These are phyloP conservation scores for Seiridium unicorne DNA, from an alignment of 2,329 filamentous ascomycete species.

Conservation along the genomic window DNA sequence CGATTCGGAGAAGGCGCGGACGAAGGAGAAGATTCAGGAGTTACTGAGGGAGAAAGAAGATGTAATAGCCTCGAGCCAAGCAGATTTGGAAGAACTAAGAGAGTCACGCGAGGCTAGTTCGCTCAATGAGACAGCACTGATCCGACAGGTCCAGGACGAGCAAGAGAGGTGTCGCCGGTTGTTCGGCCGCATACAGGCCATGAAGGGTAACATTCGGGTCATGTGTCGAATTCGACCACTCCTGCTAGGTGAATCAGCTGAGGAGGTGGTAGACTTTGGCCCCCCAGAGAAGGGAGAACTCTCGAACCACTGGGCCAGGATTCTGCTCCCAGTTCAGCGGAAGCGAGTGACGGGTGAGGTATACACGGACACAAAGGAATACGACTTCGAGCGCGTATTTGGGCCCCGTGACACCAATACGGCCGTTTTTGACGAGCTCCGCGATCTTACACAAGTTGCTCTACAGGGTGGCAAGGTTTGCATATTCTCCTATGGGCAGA, in stretches of 20 bases:
- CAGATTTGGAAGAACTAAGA: neutral
- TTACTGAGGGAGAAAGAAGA: neutral
- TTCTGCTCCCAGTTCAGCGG: conserved; percentile 76
- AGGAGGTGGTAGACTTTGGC: conserved; percentile 41
- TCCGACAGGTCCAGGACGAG: conserved; percentile 77
- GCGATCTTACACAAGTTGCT: conserved; percentile 88
- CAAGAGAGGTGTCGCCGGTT: conserved; percentile 73
- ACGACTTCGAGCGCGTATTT: conserved; percentile 91
- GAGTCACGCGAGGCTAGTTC: neutral
- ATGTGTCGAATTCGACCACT: conserved; percentile 89
- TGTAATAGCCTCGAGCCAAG: neutral
- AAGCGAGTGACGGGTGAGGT: conserved; percentile 72
- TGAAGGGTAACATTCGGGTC: conserved; percentile 95
- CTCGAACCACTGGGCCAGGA: conserved; percentile 73
- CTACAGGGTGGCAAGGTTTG: conserved; percentile 94
- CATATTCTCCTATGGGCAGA: conserved; percentile 97
- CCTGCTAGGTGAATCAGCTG: conserved; percentile 54
- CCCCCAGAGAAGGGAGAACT: conserved; percentile 60
- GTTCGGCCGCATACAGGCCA: conserved; percentile 92
- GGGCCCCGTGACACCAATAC: conserved; percentile 71
- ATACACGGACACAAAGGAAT: conserved; percentile 72
- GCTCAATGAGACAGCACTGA: neutral
- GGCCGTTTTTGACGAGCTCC: conserved; percentile 89
- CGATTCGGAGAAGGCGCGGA: neutral
- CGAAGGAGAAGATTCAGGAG: neutral